Evolutionary conservation across 1,284 basidiomycete genomes (phyloP), one percentile per base, ranked within the genome.

Genomic region (Bondarzewia mesenterica): DNA sequence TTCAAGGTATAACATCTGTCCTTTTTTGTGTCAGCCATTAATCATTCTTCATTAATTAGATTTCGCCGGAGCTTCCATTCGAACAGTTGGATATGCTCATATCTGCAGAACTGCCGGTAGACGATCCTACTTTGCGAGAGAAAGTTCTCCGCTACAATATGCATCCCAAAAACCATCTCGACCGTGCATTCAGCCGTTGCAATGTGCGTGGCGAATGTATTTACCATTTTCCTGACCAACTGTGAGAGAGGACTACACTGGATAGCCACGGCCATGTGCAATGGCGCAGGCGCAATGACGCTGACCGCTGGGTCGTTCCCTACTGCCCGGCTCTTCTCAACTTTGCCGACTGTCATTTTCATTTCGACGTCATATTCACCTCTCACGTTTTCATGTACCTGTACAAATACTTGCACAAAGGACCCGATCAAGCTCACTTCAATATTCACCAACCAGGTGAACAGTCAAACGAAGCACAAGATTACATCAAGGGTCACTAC

Each of bases 331-430:
- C 54, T 0, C 52, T 69, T 0, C 37, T 66, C 0, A 50, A 50
- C 0, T 54, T 58, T 49, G 63, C 63, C 26, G 23, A 62, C 1
- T 70, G 67, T 38, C 66, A 70, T 47, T 62, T 71, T 43, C 67
- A 70, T 49, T 60, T 69, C 39, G 68, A 71, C 46, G 55, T 59
- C 14, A 63, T 64, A 0, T 56, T 44, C 39, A 60, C 63, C 0
- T 59, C 60, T 0, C 62, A 63, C 20, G 32, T 68, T 4, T 66
- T 70, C 45, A 60, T 66, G 40, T 70, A 71, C 51, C 46, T 69
- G 0, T 69, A 66, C 58, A 70, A 71, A 46, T 70, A 70, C 46
- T 63, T 69, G 22, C 61, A 69, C 42, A 71, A 70, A 61, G 38
- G 38, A 8, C 38, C 38, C 4, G 38, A 39, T 39, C 38, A 16